Percentiles rank a stretch among this genome's conserved stretches.
Evolutionary conservation across 306 rosid genomes (phyloP).

Genomic region (Rosa chinensis): DNA sequence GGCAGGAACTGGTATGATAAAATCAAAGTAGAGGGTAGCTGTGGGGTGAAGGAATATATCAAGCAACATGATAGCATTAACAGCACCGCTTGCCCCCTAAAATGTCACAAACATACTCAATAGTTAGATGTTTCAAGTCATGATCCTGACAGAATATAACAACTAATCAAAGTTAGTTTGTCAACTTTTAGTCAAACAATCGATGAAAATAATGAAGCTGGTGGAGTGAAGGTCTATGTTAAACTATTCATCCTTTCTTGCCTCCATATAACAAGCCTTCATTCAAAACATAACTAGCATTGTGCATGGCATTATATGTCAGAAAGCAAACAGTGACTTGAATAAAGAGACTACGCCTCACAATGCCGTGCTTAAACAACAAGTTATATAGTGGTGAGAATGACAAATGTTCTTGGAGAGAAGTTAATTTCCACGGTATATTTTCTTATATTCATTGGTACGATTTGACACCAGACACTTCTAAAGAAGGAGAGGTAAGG

Average conservation of each 20-base stretch:
- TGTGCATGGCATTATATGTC: not conserved
- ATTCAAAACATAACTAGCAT: not conserved
- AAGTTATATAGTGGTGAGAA: not conserved
- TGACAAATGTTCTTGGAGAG: not conserved
- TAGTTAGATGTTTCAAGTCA: conserved; percentile 21
- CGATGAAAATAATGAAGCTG: not conserved
- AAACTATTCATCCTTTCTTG: not conserved
- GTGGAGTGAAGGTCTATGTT: not conserved
- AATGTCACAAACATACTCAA: conserved; percentile 29
- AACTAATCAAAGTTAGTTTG: not conserved
- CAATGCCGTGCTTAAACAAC: not conserved
- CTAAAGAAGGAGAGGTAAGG: not conserved
- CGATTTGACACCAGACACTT: not conserved
- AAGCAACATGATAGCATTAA: conserved; percentile 78
- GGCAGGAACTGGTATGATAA: conserved; percentile 85
- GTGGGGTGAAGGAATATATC: conserved; percentile 79
- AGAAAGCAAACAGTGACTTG: not conserved
- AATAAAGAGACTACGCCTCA: not conserved
- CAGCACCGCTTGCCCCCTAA: conserved; percentile 94
- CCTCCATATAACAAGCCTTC: not conserved
- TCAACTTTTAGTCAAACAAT: not conserved
- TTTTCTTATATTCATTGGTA: not conserved
- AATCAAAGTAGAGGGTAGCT: conserved; percentile 52
- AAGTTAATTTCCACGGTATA: not conserved
- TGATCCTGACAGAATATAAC: not conserved